Conservation (phyloP, 1,284 basidiomycete species). For the Irpex sp. region DNA sequence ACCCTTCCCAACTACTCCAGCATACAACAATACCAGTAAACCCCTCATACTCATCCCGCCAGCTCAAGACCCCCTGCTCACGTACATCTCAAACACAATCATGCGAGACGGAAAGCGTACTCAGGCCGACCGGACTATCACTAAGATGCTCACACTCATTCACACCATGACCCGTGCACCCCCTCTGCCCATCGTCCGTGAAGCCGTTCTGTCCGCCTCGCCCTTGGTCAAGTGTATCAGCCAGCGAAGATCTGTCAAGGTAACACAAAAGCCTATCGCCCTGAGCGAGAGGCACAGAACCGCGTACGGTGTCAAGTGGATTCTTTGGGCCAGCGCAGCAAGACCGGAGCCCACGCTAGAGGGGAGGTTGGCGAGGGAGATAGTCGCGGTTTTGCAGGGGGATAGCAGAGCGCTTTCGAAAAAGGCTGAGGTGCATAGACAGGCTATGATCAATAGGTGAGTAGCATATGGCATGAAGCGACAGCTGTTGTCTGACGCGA, state of each 20-base stretch:
- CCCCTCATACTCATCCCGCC: slow-evolving; percentile 60
- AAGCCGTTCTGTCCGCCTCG: slow-evolving; percentile 62
- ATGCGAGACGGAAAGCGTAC: slow-evolving; percentile 70
- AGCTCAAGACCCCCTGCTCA: slow-evolving; percentile 71
- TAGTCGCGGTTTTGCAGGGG: slow-evolving; percentile 66
- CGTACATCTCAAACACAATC: slow-evolving; percentile 65
- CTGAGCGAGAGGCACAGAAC: slow-evolving; percentile 78
- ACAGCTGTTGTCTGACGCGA: background rate
- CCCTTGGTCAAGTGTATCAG: slow-evolving; percentile 61
- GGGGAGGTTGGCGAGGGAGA: slow-evolving; percentile 72
- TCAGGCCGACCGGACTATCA: slow-evolving; percentile 55
- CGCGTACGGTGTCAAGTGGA: slow-evolving; percentile 61
- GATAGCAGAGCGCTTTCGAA: slow-evolving; percentile 48
- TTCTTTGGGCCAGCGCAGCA: slow-evolving; percentile 56
- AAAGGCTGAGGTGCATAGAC: slow-evolving; percentile 62
- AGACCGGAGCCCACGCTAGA: slow-evolving; percentile 51
- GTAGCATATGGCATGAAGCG: too few relatives aligned
- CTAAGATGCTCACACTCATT: slow-evolving; percentile 64
- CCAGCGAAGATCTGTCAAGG: slow-evolving; percentile 58
- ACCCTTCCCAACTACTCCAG: background rate
- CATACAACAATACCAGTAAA: background rate
- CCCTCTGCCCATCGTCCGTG: slow-evolving; percentile 73
- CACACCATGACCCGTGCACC: slow-evolving; percentile 72
- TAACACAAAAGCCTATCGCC: slow-evolving; percentile 59
- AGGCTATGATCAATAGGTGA: slow-evolving; percentile 81